Percentiles rank a stretch among this genome's conserved stretches.
These are phyloP conservation scores for Penicillium aurantiogriseum DNA, from an alignment of 2,329 filamentous ascomycete genomes.

Conservation along the genomic window DNA sequence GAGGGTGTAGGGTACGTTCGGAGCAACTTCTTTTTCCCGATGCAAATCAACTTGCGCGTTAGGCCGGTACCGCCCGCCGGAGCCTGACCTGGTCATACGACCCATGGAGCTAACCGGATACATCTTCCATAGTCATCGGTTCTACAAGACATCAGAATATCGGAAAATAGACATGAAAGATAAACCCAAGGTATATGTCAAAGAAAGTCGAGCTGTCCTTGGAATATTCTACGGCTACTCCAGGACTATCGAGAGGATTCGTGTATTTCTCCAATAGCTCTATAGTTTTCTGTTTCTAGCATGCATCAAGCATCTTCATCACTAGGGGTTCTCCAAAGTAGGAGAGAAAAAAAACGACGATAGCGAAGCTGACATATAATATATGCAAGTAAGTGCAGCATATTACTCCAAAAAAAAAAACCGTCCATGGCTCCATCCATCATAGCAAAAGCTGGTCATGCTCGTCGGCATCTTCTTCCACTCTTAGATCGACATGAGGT, in stretches of 20 bases:
- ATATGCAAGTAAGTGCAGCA: conserved; percentile 1
- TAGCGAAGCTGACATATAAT: not conserved
- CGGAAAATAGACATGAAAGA: not conserved
- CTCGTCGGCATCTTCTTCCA: conserved; percentile 23
- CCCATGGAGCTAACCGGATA: not conserved
- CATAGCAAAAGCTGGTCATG: conserved; percentile 14
- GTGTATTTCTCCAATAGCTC: not conserved
- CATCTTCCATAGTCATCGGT: not conserved
- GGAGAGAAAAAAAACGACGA: not conserved
- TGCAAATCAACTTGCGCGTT: conserved; percentile 14
- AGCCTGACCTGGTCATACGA: conserved; percentile 7
- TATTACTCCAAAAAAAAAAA: not conserved
- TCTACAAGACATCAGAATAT: not conserved
- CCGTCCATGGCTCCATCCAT: not conserved
- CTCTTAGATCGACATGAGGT: conserved; percentile 6
- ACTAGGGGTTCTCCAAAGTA: not conserved
- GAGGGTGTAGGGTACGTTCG: conserved; percentile 14
- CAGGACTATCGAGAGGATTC: not conserved
- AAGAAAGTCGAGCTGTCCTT: not conserved
- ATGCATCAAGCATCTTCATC: not conserved
- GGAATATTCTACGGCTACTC: not conserved
- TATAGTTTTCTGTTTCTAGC: not conserved
- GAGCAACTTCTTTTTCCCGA: conserved; percentile 19
- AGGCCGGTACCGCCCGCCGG: conserved; percentile 11
- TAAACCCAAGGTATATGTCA: not conserved